These are phyloP conservation scores for Quercus engelmannii DNA, from an alignment of 306 rosid genomes.

Conservation along the genomic window DNA sequence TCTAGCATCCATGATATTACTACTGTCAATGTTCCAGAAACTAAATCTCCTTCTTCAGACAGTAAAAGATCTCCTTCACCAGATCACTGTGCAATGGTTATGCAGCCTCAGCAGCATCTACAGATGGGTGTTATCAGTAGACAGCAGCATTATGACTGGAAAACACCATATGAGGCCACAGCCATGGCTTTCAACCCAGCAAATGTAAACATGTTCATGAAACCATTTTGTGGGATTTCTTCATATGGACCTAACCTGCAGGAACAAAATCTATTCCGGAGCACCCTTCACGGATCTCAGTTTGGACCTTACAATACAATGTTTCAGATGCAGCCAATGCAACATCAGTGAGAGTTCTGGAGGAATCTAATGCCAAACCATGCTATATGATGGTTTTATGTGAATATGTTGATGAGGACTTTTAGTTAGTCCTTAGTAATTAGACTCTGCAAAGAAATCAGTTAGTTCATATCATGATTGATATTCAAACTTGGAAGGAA, in stretches of 20 bases:
- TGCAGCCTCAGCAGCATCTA: conserved; percentile 40
- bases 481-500: conserved; percentile 22
- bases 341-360: conserved; percentile 39
- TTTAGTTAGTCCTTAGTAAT: conserved; percentile 38
- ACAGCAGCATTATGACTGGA: conserved; percentile 54
- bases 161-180: conserved; percentile 29
- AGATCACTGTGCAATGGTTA: conserved; percentile 18
- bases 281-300: conserved; percentile 44
- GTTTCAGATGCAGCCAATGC: conserved; percentile 56
- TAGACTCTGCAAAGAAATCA: conserved; percentile 34
- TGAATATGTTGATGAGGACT: conserved; percentile 49
- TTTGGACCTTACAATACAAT: conserved; percentile 43
- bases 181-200: conserved; percentile 41
- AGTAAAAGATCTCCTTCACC: conserved; percentile 33
- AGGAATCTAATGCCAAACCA: conserved; percentile 4
- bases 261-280: conserved; percentile 45
- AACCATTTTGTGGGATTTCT: conserved; percentile 54
- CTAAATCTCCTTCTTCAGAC: conserved; percentile 40
- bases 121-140: conserved; percentile 28
- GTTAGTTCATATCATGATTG: conserved; percentile 32
- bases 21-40: conserved; percentile 55
- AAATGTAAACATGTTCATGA: conserved; percentile 40
- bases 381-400: conserved; percentile 24
- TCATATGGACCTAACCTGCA: conserved; percentile 46
- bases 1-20: conserved; percentile 96